Evolutionary conservation across 441 rosid species (phyloP), one percentile per base, ranked within the genome.

Genomic region (Erodium texanum): DNA sequence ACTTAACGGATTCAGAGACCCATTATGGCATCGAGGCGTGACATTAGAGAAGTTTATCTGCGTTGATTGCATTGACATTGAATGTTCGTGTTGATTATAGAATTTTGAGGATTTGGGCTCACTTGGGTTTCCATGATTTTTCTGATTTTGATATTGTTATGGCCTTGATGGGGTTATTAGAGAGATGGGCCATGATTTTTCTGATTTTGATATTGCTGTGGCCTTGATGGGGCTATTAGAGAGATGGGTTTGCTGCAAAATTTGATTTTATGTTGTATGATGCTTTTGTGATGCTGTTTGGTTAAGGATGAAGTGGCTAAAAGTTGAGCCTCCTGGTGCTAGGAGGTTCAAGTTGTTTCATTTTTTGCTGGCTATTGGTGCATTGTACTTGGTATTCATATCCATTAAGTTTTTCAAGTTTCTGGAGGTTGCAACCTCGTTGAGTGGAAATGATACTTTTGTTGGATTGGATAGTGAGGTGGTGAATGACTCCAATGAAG

Each of bases 271-370:
- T 67, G 64, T 77, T 23, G 70, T 62, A 32, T 66, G 68, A 56
- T 20, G 41, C n/a, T 71, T 16, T 52, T 7, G 59, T 15, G 22
- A 16, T 58, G 22, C 50, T 70, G 70, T 80, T 71, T 73, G 72
- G 65, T 23, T 27, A 43, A 70, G 67, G 76, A 90, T 90, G 98
- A 90, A 87, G 84, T 85, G 95, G 78, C 76, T 83, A 62, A 93
- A 86, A 78, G 68, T 67, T 45, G 97, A 90, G 64, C 68, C 87
- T 72, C 70, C 81, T 52, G 77, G 74, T 67, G 73, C 69, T 66
- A 85, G 90, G 84, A 86, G 87, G 84, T 87, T 75, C 83, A 93
- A 79, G 77, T 71, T 86, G 82, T 87, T 97, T 41, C 97, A 90
- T 84, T 72, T 89, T 14, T 74, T 89, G 74, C 68, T 91, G 73